phyloP scores from a whole-genome alignment of 257 asterid species.

The Solanum pimpinellifolium region DNA sequence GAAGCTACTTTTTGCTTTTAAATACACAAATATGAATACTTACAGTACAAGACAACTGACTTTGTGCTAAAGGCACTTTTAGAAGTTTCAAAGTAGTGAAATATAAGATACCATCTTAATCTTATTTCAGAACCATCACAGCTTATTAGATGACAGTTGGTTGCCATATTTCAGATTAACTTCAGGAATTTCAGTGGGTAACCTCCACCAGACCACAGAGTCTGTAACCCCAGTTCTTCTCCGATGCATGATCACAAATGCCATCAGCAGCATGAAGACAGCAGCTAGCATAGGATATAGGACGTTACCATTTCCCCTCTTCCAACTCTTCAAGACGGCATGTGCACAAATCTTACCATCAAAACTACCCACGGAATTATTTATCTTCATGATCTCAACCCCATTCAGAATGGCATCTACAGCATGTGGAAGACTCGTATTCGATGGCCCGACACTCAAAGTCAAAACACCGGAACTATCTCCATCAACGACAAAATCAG shows the following conservation, averaged over 20 bases:
- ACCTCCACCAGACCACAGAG: slow-evolving; percentile 46
- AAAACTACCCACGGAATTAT: slow-evolving; percentile 66
- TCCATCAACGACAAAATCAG: slow-evolving; percentile 62
- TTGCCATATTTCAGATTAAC: slow-evolving; percentile 28
- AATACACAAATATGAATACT: background rate
- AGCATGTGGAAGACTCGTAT: slow-evolving; percentile 41
- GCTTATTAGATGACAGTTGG: slow-evolving; percentile 25
- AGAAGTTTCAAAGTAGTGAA: background rate
- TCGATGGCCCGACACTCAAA: slow-evolving; percentile 74
- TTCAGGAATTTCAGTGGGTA: slow-evolving; percentile 66
- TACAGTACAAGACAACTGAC: background rate
- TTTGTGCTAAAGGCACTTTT: background rate
- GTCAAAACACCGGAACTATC: slow-evolving; percentile 25
- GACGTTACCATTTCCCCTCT: slow-evolving; percentile 21
- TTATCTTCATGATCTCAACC: slow-evolving; percentile 74
- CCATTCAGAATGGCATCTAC: slow-evolving; percentile 84
- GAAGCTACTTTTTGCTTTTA: background rate
- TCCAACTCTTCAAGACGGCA: slow-evolving; percentile 50
- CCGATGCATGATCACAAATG: slow-evolving; percentile 40
- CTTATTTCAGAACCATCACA: slow-evolving; percentile 16
- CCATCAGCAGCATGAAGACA: slow-evolving; percentile 40
- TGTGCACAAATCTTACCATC: slow-evolving; percentile 50
- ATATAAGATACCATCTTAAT: background rate
- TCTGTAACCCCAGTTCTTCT: slow-evolving; percentile 18
- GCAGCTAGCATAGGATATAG: slow-evolving; percentile 45